Base-by-base conservation (phyloP, 2,329 filamentous ascomycete species). In the Aspergillus ibericus region DNA sequence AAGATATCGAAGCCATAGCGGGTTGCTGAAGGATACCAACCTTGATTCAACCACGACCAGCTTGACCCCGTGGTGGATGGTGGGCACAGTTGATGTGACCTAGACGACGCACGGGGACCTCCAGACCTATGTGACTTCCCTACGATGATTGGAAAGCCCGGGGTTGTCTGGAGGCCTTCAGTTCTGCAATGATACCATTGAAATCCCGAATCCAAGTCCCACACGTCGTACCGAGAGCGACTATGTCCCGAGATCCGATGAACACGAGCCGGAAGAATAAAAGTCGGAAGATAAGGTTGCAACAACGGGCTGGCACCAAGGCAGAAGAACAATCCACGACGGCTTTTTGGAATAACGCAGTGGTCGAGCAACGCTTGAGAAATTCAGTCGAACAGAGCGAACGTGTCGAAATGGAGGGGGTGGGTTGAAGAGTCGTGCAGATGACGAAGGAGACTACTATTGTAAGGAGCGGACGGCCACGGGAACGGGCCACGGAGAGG, bases 391-490 rank as follows among this genome's bases (percentile, higher is more conserved):
- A 53, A 55, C 5, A 15, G 53, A 59, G 18, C n/a, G 47, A 58
- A 34, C 10, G 42, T 35, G 50, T 55, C 53, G 53, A 51, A 38
- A 34, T 48, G 8, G 56, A 56, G 44, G 46, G 38, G 20, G 42
- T 32, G 22, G 10, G 29, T 60, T 55, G 22, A 53, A 49, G 34
- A 48, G 57, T 56, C 54, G 55, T 51, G 46, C 58, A 53, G 50
- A 50, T 53, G 58, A 52, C 48, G 32, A 53, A 53, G 38, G 50
- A 53, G 36, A 55, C 47, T 51, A 48, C 53, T 58, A 52, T 57
- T 56, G 52, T 73, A 75, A 75, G 67, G 72, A 75, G 68, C 70
- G 72, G 72, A 75, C 72, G 72, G 71, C 72, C 72, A 73, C 70
- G 63, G 70, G 58, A 53, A 64, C 56, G 66, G 70, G 66, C 70